A percentile compares a stretch with the other conserved stretches of the same genome.
phyloP scores from a whole-genome alignment of 352 stramenopile species.

The Pythium graminicola region DNA sequence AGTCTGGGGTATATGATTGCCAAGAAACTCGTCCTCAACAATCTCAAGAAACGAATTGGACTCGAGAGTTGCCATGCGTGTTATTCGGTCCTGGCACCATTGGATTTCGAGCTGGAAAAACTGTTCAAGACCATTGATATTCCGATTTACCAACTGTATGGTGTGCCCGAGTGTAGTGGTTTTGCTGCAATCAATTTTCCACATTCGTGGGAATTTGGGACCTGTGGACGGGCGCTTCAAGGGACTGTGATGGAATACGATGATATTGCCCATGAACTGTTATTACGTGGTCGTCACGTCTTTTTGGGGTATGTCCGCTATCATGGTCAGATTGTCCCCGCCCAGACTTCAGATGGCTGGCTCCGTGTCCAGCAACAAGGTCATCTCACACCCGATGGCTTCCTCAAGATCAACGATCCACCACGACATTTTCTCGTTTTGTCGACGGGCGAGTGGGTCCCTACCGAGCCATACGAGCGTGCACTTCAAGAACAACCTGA shows the following conservation, averaged over 20 bases:
- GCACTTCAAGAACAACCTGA: slow-evolving; percentile 48
- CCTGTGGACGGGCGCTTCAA: slow-evolving; percentile 45
- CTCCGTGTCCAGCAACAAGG: slow-evolving; percentile 48
- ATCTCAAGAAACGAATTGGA: slow-evolving; percentile 73
- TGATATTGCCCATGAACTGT: slow-evolving; percentile 53
- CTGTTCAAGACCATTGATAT: slow-evolving; percentile 82
- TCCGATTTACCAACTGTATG: slow-evolving; percentile 75
- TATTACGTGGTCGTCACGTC: slow-evolving; percentile 62
- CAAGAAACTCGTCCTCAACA: slow-evolving; percentile 71
- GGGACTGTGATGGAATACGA: slow-evolving; percentile 57
- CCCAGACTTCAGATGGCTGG: slow-evolving; percentile 36
- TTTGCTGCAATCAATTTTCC: slow-evolving; percentile 71
- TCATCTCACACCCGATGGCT: slow-evolving; percentile 61
- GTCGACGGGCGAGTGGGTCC: slow-evolving; percentile 66
- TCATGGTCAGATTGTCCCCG: slow-evolving; percentile 21
- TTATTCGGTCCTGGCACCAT: slow-evolving; percentile 65
- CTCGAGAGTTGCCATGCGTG: slow-evolving; percentile 67
- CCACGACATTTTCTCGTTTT: slow-evolving; percentile 67
- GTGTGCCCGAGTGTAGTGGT: slow-evolving; percentile 54
- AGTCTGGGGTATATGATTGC: slow-evolving; percentile 74
- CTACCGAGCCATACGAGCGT: slow-evolving; percentile 52
- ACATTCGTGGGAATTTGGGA: slow-evolving; percentile 69
- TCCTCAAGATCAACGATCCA: slow-evolving; percentile 60
- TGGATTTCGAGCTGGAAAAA: slow-evolving; percentile 75
- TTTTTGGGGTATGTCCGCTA: slow-evolving; percentile 57